A percentile compares a stretch with the other conserved stretches of the same genome.
phyloP scores from a whole-genome alignment of 2,329 filamentous ascomycete genomes.

The Cladorrhinum sp. region DNA sequence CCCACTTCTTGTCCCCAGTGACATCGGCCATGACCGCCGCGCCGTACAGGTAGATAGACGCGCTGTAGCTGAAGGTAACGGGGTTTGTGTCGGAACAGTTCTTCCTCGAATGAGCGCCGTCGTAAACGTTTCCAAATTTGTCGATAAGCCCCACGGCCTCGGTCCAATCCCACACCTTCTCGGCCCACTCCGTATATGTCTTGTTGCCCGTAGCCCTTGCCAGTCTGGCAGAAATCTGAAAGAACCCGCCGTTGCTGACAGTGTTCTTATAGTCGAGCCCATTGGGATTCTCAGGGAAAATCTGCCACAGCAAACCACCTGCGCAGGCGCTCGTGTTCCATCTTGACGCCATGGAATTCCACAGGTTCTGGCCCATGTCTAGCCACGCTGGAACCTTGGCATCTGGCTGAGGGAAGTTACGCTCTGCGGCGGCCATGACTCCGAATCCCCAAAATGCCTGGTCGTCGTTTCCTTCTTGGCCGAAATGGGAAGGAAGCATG shows the following conservation, averaged over 20 bases:
- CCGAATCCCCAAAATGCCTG: conserved; percentile 72
- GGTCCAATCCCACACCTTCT: conserved; percentile 66
- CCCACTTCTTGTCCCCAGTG: conserved; percentile 54
- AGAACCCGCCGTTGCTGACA: conserved; percentile 78
- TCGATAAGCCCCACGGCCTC: conserved; percentile 56
- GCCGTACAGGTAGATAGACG: conserved; percentile 64
- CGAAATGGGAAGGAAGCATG: conserved; percentile 53
- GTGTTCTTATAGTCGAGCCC: conserved; percentile 83
- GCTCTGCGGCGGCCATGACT: conserved; percentile 65
- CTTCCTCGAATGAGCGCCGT: conserved; percentile 55
- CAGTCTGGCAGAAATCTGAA: conserved; percentile 74
- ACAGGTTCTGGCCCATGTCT: conserved; percentile 66
- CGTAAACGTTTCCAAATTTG: conserved; percentile 53
- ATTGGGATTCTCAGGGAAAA: conserved; percentile 68
- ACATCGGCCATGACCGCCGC: conserved; percentile 62
- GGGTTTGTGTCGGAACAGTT: conserved; percentile 54
- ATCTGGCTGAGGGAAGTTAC: conserved; percentile 63
- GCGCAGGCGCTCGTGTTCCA: conserved; percentile 68
- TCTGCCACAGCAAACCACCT: conserved; percentile 79
- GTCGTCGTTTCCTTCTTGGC: conserved; percentile 71
- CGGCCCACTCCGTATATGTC: conserved; percentile 65
- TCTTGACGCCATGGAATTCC: conserved; percentile 65
- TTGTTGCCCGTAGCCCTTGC: conserved; percentile 66
- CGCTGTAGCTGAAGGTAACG: conserved; percentile 63
- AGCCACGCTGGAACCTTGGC: conserved; percentile 59